phyloP scores from a whole-genome alignment of 129 eudicot species.

The Arctium lappa region DNA sequence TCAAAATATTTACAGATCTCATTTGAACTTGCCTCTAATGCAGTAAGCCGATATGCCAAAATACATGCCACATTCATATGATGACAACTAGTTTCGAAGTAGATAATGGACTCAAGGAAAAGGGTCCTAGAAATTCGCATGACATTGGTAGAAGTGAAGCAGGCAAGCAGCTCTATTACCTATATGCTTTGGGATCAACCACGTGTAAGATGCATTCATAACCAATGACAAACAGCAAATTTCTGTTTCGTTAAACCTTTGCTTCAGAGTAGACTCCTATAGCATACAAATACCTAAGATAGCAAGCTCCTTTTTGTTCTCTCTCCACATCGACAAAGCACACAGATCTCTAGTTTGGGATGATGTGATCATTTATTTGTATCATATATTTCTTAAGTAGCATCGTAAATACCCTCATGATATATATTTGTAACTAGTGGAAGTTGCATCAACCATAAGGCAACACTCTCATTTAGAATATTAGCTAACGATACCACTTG shows the following conservation, averaged over 20 bases:
- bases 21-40: too few species aligned
- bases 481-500: conserved; percentile 1
- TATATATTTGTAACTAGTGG: neutral
- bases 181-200: too few species aligned
- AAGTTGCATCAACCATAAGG: neutral
- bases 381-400: neutral
- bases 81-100: too few species aligned
- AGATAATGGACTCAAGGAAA: too few species aligned
- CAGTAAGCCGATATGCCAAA: too few species aligned
- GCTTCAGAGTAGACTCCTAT: neutral
- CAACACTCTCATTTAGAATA: conserved; percentile 2
- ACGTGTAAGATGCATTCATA: too few species aligned
- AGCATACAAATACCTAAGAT: neutral
- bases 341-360: neutral
- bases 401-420: neutral
- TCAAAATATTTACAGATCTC: neutral
- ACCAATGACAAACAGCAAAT: too few species aligned
- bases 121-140: too few species aligned
- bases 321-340: neutral
- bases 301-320: neutral
- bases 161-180: too few species aligned
- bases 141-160: too few species aligned
- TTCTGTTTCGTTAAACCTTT: neutral
- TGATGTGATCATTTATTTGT: too few species aligned
- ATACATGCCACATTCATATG: too few species aligned